These are phyloP conservation scores for Paracorniculantispora psalliotae DNA, from an alignment of 2,329 filamentous ascomycete species.

Conservation along the genomic window DNA sequence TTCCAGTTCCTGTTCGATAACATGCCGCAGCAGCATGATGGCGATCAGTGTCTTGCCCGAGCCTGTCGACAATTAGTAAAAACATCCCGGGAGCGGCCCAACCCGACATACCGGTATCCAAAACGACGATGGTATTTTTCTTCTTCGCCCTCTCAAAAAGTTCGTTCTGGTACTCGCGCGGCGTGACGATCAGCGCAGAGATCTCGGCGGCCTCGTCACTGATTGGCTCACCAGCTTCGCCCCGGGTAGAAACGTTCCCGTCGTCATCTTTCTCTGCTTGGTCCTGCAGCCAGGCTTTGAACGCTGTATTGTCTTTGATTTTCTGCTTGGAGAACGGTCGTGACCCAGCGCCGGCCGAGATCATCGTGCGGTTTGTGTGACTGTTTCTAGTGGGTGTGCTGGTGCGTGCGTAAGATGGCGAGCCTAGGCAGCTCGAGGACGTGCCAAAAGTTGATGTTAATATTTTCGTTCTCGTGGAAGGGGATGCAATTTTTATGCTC, in stretches of 20 bases:
- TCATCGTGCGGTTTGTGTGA: neutral
- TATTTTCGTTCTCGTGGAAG: too few species aligned
- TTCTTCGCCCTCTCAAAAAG: constrained; percentile 82
- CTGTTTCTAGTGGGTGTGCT: too few species aligned
- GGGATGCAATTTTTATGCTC: neutral
- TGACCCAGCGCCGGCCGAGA: neutral
- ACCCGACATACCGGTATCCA: constrained; percentile 68
- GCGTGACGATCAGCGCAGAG: constrained; percentile 43
- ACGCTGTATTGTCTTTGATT: neutral
- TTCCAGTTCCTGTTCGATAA: constrained; percentile 72
- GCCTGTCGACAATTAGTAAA: constrained; percentile 41
- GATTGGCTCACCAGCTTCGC: neutral
- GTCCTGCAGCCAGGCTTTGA: neutral
- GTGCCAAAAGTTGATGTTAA: too few species aligned
- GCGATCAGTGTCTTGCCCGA: constrained; percentile 97
- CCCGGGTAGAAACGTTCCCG: neutral
- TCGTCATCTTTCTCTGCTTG: constrained; percentile 2
- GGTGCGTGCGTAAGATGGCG: too few species aligned
- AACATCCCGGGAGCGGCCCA: neutral
- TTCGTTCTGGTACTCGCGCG: constrained; percentile 87
- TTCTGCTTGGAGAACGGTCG: neutral
- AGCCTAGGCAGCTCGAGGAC: too few species aligned
- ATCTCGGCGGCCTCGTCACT: neutral
- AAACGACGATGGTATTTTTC: constrained; percentile 84
- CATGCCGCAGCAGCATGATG: constrained; percentile 72